Conservation (phyloP, 139 green algal species). For the Tetradesmus lagerheimii region DNA sequence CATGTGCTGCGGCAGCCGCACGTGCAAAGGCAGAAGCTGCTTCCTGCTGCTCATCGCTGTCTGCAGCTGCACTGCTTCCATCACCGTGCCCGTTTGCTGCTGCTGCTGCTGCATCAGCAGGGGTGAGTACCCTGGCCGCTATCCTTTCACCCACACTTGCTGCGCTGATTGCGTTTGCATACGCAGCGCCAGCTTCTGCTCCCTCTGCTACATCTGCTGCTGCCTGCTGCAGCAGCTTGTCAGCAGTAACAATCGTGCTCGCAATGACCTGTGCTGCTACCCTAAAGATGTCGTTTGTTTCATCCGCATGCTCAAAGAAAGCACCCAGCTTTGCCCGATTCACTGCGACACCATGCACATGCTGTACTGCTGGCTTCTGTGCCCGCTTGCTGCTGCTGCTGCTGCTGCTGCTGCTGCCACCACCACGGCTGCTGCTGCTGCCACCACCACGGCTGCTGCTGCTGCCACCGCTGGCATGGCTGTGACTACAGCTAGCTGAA, state of each 20-base stretch:
- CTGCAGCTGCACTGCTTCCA: not conserved
- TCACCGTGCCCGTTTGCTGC: conserved; percentile 18
- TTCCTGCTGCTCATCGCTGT: not conserved
- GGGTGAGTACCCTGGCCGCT: not conserved
- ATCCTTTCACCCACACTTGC: conserved; percentile 6
- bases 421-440: not conserved
- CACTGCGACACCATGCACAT: conserved; percentile 35
- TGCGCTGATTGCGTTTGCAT: not conserved
- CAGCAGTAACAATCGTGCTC: conserved; percentile 48
- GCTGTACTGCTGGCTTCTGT: not conserved
- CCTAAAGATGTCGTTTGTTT: conserved; percentile 84
- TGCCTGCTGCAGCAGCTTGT: conserved; percentile 27
- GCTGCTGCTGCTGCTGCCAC: conserved; percentile 30
- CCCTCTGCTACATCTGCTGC: conserved; percentile 33
- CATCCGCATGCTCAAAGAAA: conserved; percentile 74
- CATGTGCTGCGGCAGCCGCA: not conserved
- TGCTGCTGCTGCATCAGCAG: conserved; percentile 25
- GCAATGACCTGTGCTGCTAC: conserved; percentile 61
- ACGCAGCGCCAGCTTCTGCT: conserved; percentile 5
- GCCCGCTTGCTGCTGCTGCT: conserved; percentile 43
- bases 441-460: not conserved
- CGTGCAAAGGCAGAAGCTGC: not conserved
- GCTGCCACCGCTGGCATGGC: not conserved
- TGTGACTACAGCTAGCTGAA: conserved; percentile 9
- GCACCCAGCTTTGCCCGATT: conserved; percentile 50